Evolutionary conservation across 768 basidiomycete species (phyloP).

Genomic region (Russula compacta): DNA sequence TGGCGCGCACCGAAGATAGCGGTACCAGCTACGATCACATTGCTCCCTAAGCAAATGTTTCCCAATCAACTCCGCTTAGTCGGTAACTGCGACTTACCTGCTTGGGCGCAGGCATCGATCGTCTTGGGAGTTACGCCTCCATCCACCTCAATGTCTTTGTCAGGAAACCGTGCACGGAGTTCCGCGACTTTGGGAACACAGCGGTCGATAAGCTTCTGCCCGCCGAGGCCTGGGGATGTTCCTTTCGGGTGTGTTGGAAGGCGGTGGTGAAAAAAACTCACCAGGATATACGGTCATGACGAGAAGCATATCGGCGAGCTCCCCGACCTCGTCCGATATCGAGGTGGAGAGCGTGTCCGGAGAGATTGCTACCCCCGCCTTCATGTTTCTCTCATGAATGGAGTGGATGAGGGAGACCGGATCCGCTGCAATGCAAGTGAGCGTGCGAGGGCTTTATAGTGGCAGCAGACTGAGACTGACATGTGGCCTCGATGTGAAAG

Average conservation of each 20-base stretch:
- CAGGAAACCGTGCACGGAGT: constrained; percentile 81
- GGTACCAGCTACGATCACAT: constrained; percentile 96
- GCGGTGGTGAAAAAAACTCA: constrained; percentile 23
- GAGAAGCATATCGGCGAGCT: constrained; percentile 85
- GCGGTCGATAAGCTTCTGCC: constrained; percentile 91
- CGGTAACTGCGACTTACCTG: constrained; percentile 43
- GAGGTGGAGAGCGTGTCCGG: constrained; percentile 86
- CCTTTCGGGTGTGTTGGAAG: background rate
- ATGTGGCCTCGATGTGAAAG: constrained; percentile 92
- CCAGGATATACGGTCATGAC: constrained; percentile 99
- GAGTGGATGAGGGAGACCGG: constrained; percentile 67
- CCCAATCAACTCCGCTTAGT: background rate
- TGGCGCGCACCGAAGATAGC: constrained; percentile 82
- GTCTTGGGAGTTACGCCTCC: constrained; percentile 95
- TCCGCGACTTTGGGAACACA: constrained; percentile 91
- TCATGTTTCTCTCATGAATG: constrained; percentile 82
- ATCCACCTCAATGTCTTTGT: constrained; percentile 96
- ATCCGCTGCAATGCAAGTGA: constrained; percentile 38
- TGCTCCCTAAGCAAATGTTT: constrained; percentile 56
- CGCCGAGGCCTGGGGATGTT: constrained; percentile 60
- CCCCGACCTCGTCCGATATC: constrained; percentile 79
- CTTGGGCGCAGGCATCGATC: constrained; percentile 77
- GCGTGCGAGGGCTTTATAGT: background rate
- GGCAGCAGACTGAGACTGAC: constrained; percentile 45
- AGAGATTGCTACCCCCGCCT: constrained; percentile 92